These are phyloP conservation scores for Auricularia auricula-judae DNA, from an alignment of 768 basidiomycete species.

Conservation along the genomic window DNA sequence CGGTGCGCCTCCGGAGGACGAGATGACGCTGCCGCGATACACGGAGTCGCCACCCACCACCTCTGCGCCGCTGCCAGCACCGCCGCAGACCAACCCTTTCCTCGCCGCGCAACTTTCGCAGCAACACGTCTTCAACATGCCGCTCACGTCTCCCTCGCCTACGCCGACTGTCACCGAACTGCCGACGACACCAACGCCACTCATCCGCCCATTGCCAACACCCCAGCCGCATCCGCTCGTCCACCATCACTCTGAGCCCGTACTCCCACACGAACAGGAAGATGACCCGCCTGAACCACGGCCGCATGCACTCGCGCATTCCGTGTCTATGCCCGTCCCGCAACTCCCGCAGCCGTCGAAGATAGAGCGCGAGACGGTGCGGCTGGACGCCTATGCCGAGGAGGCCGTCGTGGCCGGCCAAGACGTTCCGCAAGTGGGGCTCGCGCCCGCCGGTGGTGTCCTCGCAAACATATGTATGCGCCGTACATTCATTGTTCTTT, in stretches of 20 bases:
- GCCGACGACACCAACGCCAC: neutral
- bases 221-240: neutral
- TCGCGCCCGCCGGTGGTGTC: conserved; percentile 40
- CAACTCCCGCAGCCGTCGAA: neutral
- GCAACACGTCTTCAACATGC: neutral
- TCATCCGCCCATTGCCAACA: neutral
- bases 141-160: neutral
- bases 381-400: neutral
- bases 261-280: neutral
- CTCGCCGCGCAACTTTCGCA: neutral
- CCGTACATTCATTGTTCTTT: neutral
- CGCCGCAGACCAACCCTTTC: neutral
- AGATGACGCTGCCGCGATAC: neutral
- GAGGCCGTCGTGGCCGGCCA: neutral
- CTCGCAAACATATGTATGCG: conserved; percentile 54
- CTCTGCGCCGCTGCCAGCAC: neutral
- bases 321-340: neutral
- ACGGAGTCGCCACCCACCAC: neutral
- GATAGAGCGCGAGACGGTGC: neutral
- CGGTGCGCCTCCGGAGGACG: neutral
- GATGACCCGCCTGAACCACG: neutral
- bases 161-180: neutral
- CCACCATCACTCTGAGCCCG: neutral
- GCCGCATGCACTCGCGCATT: neutral
- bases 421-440: conserved; percentile 8